phyloP scores from a whole-genome alignment of 2,329 filamentous ascomycete species.

The Fusarium cicatricum region DNA sequence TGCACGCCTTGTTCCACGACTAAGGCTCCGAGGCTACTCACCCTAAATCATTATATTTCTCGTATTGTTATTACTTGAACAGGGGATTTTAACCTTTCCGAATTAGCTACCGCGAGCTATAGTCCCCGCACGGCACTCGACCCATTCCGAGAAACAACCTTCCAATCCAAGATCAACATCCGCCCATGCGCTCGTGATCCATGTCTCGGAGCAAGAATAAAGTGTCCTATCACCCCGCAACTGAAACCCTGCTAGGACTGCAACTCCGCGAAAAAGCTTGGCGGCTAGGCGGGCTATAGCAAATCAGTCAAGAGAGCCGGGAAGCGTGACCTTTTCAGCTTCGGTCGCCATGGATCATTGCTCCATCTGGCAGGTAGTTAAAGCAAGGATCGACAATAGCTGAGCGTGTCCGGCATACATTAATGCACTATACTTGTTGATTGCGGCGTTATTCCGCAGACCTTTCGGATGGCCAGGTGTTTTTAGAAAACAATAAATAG shows the following conservation, averaged over 20 bases:
- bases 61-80: too few relatives aligned
- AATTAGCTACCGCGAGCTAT: slow-evolving; percentile 3
- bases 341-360: slow-evolving; percentile 22
- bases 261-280: neutral
- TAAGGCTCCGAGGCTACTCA: too few relatives aligned
- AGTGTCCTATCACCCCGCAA: slow-evolving; percentile 5
- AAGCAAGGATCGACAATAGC: neutral
- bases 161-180: slow-evolving; percentile 16
- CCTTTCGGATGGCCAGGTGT: too few relatives aligned
- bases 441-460: slow-evolving; percentile 5
- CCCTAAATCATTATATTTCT: too few relatives aligned
- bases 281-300: neutral
- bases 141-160: neutral
- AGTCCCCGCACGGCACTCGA: slow-evolving; percentile 22
- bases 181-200: slow-evolving; percentile 20
- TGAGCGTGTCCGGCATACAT: neutral
- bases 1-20: too few relatives aligned
- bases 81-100: neutral
- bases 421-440: neutral
- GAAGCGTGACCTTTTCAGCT: slow-evolving; percentile 18
- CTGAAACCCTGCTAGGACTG: neutral
- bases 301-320: slow-evolving; percentile 17
- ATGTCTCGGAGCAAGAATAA: slow-evolving; percentile 13
- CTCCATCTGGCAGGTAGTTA: slow-evolving; percentile 23
- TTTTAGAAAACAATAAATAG: slow-evolving; percentile 22